These are phyloP conservation scores for Rosa lucieae DNA, from an alignment of 306 rosid species.

Conservation along the genomic window DNA sequence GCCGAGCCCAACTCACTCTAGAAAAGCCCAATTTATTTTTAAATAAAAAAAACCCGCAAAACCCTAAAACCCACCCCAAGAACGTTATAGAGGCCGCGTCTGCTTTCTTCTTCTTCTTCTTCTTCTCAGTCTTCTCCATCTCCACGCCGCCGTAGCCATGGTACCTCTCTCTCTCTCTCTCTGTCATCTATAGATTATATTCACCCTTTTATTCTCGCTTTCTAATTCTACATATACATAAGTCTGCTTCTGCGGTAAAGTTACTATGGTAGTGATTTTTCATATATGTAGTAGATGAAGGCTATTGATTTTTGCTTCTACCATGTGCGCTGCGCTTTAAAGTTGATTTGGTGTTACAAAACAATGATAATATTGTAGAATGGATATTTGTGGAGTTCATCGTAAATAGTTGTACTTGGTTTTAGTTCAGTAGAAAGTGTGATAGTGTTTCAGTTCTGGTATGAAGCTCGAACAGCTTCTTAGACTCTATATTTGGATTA, in stretches of 20 bases:
- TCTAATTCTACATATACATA: background rate
- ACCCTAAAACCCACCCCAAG: background rate
- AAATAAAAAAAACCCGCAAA: background rate
- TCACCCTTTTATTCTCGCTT: background rate
- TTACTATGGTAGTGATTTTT: background rate
- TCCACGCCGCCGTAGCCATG: slow-evolving; percentile 18
- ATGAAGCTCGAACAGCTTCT: background rate
- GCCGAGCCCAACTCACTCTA: background rate
- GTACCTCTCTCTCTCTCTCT: slow-evolving; percentile 12
- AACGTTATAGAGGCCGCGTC: background rate
- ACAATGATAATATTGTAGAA: background rate
- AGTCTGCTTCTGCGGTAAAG: background rate
- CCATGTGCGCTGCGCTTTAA: no score
- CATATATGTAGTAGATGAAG: background rate
- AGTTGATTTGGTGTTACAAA: background rate
- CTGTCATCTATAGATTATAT: background rate
- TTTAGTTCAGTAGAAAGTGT: background rate
- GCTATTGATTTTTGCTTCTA: background rate
- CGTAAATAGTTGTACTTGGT: background rate
- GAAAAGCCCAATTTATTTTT: background rate
- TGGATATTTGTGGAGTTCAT: background rate
- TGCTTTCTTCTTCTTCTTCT: background rate
- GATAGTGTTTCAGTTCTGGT: background rate
- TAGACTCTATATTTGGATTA: background rate
- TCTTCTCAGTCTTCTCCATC: slow-evolving; percentile 1